Conservation (phyloP, 768 basidiomycete species). For the Trametes cinnabarina region DNA sequence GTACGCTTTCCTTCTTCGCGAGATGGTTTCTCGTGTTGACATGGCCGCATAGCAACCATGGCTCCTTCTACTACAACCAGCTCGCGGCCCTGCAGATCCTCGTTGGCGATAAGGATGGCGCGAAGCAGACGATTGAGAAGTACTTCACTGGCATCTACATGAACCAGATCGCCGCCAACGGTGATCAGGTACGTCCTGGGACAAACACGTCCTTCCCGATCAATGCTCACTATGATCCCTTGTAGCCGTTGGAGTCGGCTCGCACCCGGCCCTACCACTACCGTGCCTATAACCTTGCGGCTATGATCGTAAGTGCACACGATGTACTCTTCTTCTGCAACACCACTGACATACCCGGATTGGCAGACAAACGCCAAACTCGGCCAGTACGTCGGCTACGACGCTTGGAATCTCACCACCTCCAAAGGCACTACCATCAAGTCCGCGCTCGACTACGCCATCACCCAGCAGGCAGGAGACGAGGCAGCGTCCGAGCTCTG, state of each 20-base stretch:
- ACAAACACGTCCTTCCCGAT: neutral
- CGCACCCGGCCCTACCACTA: constrained; percentile 68
- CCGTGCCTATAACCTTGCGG: constrained; percentile 63
- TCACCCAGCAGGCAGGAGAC: constrained; percentile 40
- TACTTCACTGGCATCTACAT: constrained; percentile 55
- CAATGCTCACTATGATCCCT: neutral
- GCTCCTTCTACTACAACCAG: constrained; percentile 62
- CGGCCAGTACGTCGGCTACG: constrained; percentile 43
- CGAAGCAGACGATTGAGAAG: constrained; percentile 41
- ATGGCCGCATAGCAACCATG: constrained; percentile 52
- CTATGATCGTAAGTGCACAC: constrained; percentile 55
- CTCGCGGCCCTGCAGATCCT: constrained; percentile 55
- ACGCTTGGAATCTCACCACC: constrained; percentile 51
- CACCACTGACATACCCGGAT: neutral
- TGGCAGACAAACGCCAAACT: constrained; percentile 56
- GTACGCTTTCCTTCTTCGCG: constrained; percentile 32
- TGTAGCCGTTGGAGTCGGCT: constrained; percentile 55
- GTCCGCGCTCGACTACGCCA: constrained; percentile 56
- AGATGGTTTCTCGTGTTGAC: neutral
- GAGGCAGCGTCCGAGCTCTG: constrained; percentile 48
- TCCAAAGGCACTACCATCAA: constrained; percentile 53
- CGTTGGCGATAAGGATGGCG: constrained; percentile 48
- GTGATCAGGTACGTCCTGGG: constrained; percentile 52
- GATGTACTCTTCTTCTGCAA: neutral
- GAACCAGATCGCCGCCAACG: constrained; percentile 52